phyloP scores from a whole-genome alignment of 163 green algal species.

The Trebouxiophyceae sp. region DNA sequence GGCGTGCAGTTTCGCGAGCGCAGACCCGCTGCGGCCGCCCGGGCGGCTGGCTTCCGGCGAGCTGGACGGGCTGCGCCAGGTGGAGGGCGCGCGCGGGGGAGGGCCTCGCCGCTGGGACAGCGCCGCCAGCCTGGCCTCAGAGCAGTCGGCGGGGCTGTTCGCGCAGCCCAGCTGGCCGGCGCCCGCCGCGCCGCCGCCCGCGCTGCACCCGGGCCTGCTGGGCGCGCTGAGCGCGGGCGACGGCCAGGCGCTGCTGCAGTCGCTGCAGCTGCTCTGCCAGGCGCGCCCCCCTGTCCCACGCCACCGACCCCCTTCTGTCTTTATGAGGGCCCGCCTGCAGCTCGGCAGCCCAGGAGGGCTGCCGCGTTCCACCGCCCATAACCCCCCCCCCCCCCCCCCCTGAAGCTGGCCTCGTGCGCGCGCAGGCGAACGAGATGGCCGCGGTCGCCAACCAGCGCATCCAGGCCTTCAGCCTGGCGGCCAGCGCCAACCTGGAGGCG shows the following conservation, averaged over 20 bases:
- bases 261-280: neutral
- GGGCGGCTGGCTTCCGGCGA: no score
- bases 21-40: no score
- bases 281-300: neutral
- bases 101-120: no score
- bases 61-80: no score
- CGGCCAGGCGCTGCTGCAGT: neutral
- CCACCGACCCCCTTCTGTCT: neutral
- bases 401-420: no score
- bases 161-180: neutral
- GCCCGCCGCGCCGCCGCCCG: no score
- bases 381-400: neutral
- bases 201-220: neutral
- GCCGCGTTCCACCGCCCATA: neutral
- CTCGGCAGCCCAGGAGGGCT: neutral
- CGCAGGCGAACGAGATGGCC: neutral
- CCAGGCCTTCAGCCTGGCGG: neutral
- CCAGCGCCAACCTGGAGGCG: neutral
- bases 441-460: neutral
- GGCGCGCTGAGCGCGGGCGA: neutral
- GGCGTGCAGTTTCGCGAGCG: no score
- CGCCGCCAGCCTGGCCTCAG: neutral
- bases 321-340: neutral
- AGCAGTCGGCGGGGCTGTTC: neutral
- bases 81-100: no score